Conservation (phyloP, 192 early-diverging fungal species). For the Linnemannia schmuckeri region DNA sequence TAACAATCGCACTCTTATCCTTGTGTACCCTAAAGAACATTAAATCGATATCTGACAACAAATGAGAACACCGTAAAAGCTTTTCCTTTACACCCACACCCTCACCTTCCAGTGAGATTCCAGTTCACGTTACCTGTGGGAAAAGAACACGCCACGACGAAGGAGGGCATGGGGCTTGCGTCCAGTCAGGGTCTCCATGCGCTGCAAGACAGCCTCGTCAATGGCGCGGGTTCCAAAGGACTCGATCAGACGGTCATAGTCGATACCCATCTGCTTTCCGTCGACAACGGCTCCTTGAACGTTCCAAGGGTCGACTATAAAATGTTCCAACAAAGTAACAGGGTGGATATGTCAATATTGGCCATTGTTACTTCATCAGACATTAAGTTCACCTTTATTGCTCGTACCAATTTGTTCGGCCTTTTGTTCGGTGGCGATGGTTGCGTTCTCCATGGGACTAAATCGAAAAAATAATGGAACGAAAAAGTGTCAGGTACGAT, state of each 20-base stretch:
- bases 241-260: conserved; percentile 92
- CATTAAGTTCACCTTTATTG: background rate
- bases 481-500: background rate
- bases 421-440: conserved; percentile 29
- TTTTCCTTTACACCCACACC: background rate
- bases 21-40: background rate
- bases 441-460: conserved; percentile 46
- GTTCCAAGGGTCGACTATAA: conserved; percentile 89
- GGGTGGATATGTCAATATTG: background rate
- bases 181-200: conserved; percentile 90
- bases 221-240: conserved; percentile 91
- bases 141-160: conserved; percentile 94
- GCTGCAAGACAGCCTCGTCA: conserved; percentile 78
- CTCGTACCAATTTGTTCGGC: conserved; percentile 47
- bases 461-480: background rate
- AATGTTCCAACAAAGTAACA: background rate
- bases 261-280: conserved; percentile 87
- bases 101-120: background rate
- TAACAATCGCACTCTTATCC: background rate
- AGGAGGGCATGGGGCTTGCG: conserved; percentile 85
- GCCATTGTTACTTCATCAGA: too few species aligned
- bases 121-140: conserved; percentile 78
- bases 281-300: conserved; percentile 93
- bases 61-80: background rate
- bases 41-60: conserved; percentile 2